phyloP scores from a whole-genome alignment of 257 asterid species.

The Marsdenia floribunda region DNA sequence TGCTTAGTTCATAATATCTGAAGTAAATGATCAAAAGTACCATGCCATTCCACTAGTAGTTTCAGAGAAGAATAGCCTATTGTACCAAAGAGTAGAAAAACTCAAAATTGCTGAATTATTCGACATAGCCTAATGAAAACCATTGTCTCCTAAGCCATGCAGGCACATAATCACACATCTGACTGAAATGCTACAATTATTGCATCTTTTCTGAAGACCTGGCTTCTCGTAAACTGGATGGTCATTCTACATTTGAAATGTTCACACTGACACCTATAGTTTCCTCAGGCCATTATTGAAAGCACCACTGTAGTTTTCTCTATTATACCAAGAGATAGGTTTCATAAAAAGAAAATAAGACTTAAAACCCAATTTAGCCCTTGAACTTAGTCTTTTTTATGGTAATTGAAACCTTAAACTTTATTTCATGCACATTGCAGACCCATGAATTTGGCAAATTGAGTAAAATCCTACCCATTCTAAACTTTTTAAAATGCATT shows the following conservation, averaged over 20 bases:
- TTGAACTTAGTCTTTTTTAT: too few species aligned
- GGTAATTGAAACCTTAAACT: too few species aligned
- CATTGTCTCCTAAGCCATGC: neutral
- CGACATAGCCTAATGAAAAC: neutral
- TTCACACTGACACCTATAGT: neutral
- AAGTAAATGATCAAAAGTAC: neutral
- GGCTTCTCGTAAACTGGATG: neutral
- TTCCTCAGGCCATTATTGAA: neutral
- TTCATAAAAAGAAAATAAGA: too few species aligned
- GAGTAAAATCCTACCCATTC: too few species aligned
- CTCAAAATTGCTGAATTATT: neutral
- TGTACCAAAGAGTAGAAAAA: neutral
- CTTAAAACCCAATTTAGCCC: too few species aligned
- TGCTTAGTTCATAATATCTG: neutral
- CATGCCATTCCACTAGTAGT: neutral
- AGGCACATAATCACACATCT: neutral
- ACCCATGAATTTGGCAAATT: too few species aligned
- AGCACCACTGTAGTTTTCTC: neutral
- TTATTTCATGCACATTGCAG: too few species aligned
- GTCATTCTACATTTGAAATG: neutral
- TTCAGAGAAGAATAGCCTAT: neutral
- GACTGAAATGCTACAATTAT: neutral
- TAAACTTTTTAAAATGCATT: too few species aligned
- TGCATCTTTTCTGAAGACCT: neutral
- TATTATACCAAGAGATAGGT: neutral